phyloP scores from a whole-genome alignment of 1,284 basidiomycete genomes.

The Sanghuangporus sanghuang region DNA sequence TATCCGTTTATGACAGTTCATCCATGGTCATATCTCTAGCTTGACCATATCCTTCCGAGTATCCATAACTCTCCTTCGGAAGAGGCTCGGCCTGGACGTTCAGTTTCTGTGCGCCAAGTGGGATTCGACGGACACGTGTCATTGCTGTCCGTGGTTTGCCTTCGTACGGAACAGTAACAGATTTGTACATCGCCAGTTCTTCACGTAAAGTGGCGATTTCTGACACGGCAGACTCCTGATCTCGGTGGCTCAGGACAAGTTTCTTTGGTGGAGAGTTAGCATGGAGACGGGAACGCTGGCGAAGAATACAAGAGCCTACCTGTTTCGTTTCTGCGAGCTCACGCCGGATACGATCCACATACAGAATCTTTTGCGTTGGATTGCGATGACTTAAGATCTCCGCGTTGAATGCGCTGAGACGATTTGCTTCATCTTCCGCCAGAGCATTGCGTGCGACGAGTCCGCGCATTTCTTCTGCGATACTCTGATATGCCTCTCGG shows the following conservation, averaged over 20 bases:
- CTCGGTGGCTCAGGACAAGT: slow-evolving; percentile 47
- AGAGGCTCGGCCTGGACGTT: neutral
- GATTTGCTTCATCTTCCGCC: slow-evolving; percentile 65
- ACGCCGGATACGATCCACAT: slow-evolving; percentile 64
- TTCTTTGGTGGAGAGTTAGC: slow-evolving; percentile 35
- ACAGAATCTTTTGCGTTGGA: slow-evolving; percentile 68
- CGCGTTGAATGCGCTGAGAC: slow-evolving; percentile 68
- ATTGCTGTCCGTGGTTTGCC: slow-evolving; percentile 57
- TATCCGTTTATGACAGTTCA: slow-evolving; percentile 6
- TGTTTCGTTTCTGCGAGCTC: slow-evolving; percentile 70
- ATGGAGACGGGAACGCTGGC: neutral
- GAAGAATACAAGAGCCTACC: slow-evolving; percentile 32
- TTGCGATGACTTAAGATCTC: slow-evolving; percentile 72
- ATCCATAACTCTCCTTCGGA: neutral
- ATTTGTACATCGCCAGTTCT: slow-evolving; percentile 68
- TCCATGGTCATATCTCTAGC: slow-evolving; percentile 15
- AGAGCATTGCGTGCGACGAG: slow-evolving; percentile 64
- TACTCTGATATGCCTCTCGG: slow-evolving; percentile 57
- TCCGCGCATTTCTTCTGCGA: slow-evolving; percentile 56
- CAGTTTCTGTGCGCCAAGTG: slow-evolving; percentile 34
- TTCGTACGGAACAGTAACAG: slow-evolving; percentile 51
- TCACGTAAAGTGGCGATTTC: slow-evolving; percentile 50
- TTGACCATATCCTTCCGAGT: neutral
- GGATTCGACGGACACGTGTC: slow-evolving; percentile 54
- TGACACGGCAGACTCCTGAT: slow-evolving; percentile 44